Evolutionary conservation across 2,329 filamentous ascomycete genomes (phyloP), one percentile per base, ranked within the genome.

Genomic region (Microcyclospora pomicola): DNA sequence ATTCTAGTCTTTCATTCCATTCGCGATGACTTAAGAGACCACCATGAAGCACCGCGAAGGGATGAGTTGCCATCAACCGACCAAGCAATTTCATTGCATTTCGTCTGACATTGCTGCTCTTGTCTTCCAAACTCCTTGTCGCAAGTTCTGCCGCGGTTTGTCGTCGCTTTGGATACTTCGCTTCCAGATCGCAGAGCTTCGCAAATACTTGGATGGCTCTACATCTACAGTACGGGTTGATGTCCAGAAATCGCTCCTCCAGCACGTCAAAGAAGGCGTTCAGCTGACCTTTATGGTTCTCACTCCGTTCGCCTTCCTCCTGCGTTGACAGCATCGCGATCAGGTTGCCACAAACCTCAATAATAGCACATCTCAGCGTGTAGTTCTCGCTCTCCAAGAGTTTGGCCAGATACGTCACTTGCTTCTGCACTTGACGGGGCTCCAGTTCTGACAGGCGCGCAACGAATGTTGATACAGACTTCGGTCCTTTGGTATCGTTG

Each of bases 361-460:
- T 92, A 35, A 98, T 73, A 4, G 91, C 84, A 56, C 85, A 95
- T 41, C 91, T 78, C 15, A 98, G 71, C 2, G 88, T 93, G 59
- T 96, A 93, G 6, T 91, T 93, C 75, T 98, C 91, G 67, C 85
- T 95, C 54, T 98, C 91, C 12, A 98, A 68, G 50, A 96, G 80
- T 59, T 95, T 96, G 9, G 88, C 86, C 27, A 98, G 69, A 58
- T 93, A 75, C 2, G 86, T 93, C 77, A 98, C 94, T 59, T 98
- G 88, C 63, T 94, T 95, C 53, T 95, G 94, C 39, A 98, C 87
- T 15, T 95, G 66, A 43, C 87, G 76, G 4, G 92, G 91, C 2
- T 83, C 82, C 42, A 98, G 70, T 58, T 96, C 91, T 0, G 91
- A 96, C 19, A 98, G 72, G 56, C 88, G 93, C 40, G 87, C 74